A percentile compares a stretch with the other conserved stretches of the same genome.
These are phyloP conservation scores for Saccharum hybrid DNA, from an alignment of 202 grass and related monocot genomes.

Conservation along the genomic window DNA sequence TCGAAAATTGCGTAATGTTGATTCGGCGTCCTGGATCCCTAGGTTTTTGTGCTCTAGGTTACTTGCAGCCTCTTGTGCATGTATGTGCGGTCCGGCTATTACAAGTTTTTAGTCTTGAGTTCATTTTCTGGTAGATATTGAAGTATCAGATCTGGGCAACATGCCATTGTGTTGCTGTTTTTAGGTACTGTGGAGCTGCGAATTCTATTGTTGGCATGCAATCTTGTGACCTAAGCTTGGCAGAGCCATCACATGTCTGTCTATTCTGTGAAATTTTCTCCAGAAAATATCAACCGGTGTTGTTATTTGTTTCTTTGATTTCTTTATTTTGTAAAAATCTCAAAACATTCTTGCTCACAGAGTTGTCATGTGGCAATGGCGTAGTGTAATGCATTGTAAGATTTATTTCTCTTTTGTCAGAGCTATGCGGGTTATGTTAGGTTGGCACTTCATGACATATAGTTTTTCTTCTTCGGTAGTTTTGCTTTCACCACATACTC, in stretches of 20 bases:
- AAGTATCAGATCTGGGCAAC: background rate
- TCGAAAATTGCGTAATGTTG: background rate
- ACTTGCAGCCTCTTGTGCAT: background rate
- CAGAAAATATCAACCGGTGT: background rate
- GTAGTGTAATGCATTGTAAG: background rate
- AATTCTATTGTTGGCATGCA: background rate
- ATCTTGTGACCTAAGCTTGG: background rate
- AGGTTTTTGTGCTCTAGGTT: background rate
- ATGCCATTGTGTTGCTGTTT: background rate
- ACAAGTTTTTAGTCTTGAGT: background rate
- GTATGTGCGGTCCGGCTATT: background rate
- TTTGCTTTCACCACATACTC: background rate
- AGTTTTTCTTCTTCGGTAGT: background rate
- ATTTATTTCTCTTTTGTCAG: background rate
- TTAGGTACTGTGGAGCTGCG: background rate
- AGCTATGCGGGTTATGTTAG: background rate
- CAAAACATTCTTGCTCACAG: too few species aligned
- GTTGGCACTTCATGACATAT: background rate
- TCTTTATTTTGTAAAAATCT: background rate
- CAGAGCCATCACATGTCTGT: background rate
- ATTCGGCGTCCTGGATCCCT: background rate
- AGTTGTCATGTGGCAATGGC: background rate
- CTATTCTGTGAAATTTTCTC: background rate
- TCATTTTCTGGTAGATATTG: constrained; percentile 1
- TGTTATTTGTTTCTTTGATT: background rate